Percentiles rank a stretch among this genome's conserved stretches.
These are phyloP conservation scores for Monosporascus sp. DNA, from an alignment of 2,329 filamentous ascomycete species.

Conservation along the genomic window DNA sequence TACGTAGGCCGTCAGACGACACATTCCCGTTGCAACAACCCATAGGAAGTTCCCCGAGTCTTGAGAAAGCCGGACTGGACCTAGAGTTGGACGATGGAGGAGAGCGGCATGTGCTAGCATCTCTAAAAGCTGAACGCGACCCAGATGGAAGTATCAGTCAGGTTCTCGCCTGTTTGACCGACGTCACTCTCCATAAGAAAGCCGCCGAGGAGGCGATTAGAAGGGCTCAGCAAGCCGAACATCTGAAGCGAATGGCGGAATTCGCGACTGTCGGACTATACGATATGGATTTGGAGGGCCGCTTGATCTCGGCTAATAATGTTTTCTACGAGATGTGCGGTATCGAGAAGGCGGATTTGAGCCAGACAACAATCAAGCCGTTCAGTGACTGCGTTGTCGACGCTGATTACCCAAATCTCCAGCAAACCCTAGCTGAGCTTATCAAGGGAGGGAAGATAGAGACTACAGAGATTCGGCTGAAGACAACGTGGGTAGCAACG, in stretches of 20 bases:
- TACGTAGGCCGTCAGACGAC: conserved; percentile 23
- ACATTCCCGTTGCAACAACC: conserved; percentile 19
- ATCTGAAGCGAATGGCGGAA: conserved; percentile 49
- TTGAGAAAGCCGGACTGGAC: conserved; percentile 30
- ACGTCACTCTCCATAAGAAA: conserved; percentile 45
- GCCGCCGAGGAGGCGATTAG: conserved; percentile 43
- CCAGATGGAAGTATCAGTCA: conserved; percentile 38
- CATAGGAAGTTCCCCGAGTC: conserved; percentile 30
- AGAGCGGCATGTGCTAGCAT: conserved; percentile 41
- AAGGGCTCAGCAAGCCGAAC: conserved; percentile 46
- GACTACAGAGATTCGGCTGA: conserved; percentile 44
- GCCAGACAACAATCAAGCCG: conserved; percentile 33
- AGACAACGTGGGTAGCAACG: conserved; percentile 39
- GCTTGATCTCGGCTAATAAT: conserved; percentile 45
- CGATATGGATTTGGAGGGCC: conserved; percentile 46
- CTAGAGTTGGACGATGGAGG: conserved; percentile 25
- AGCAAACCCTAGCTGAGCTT: conserved; percentile 35
- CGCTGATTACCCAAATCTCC: conserved; percentile 37
- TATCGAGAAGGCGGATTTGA: conserved; percentile 37
- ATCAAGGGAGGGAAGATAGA: conserved; percentile 36
- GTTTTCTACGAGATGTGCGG: conserved; percentile 50
- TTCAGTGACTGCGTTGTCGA: conserved; percentile 40
- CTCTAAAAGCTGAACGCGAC: conserved; percentile 41
- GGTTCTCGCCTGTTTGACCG: conserved; percentile 44
- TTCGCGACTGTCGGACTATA: conserved; percentile 51